Evolutionary conservation across 2,329 filamentous ascomycete genomes (phyloP), one percentile per base, ranked within the genome.

Genomic region (Colletotrichum trifolii): DNA sequence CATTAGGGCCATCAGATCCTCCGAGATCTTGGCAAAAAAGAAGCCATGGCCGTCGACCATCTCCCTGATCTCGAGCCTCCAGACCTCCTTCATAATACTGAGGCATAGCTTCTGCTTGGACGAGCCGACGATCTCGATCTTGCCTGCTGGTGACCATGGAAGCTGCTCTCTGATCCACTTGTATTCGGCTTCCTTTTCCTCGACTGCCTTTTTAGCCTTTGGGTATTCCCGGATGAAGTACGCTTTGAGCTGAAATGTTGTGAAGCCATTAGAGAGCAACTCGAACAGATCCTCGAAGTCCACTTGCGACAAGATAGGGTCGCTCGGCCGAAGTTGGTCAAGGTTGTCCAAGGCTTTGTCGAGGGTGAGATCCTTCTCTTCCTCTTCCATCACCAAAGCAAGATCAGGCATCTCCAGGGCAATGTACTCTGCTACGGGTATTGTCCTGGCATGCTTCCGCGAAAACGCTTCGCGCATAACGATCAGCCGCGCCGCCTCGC

Each of bases 31-130:
- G 7, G 87, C 63, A 2, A 73, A 73, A 1, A 78, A 71, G 38
- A 75, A 73, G 6, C 85, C 85, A 4, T 79, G 71, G 6, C 75
- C 76, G 17, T 80, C 76, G 12, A 79, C 70, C 13, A 83, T 71
- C 67, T 86, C 82, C 58, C 78, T 75, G 2, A 82, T 78, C 8
- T 80, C 76, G n/a, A 88, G 67, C 3, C 76, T 78, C 86, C 86
- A 88, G 63, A 78, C 80, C 33, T 79, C 73, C 11, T 78, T 77
- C 76, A 88, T 75, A 57, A 88, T 73, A 60, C 73, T 74, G 13
- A 81, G 66, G 1, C 75, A 81, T 10, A 81, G 70, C 35, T 68
- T 75, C 43, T 79, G 72, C 71, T 87, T 88, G 4, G 70, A 68
- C 7, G 46, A 55, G 12, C 70, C 69, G 40, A 69, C 11, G 6